Evolutionary conservation across 1,139 yeast genomes (phyloP), one percentile per base, ranked within the genome.

Genomic region (Lodderomyces beijingensis): DNA sequence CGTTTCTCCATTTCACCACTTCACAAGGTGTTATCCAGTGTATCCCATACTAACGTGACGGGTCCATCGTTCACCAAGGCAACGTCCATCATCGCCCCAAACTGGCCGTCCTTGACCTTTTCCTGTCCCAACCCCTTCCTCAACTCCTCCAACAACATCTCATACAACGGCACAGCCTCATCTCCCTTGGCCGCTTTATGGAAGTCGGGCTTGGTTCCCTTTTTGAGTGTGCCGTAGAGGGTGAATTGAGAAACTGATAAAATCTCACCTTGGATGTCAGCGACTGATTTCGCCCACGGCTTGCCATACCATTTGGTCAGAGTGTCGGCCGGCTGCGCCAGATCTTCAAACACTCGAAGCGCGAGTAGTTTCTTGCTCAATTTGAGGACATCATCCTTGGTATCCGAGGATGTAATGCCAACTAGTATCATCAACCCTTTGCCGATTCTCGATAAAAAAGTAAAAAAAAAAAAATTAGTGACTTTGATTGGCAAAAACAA

Each of bases 51-150:
- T 18, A 83, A 75, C 0, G 93, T 82, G 5, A 80, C 86, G 0
- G 91, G 93, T 4, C 93, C 93, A 44, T 89, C 96, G 49, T 91
- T 91, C 12, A 80, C 77, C 36, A 89, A 57, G 2, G 73, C 70
- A 11, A 91, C 96, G 42, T 86, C 95, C 98, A 91, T 91, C 95
- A 89, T 85, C 6, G 93, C 97, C 0, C 97, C 98, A 55, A 91
- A 91, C 36, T 76, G 70, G 1, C 98, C 98, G 48, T 87, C 96
- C 42, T 80, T 71, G 5, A 88, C 94, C 31, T 73, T 69, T 0
- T 68, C 74, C 1, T 61, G 63, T 0, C 89, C 93, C 24, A 83
- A 47, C n/a, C 61, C 77, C n/a, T 41, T 52, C 31, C 59, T 65
- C 52, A 79, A 64, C 39, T 59, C 59, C 0, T 42, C 44, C 39